Base-by-base conservation (phyloP, 192 early-diverging fungal genomes). In the Entomortierella chlamydospora region DNA sequence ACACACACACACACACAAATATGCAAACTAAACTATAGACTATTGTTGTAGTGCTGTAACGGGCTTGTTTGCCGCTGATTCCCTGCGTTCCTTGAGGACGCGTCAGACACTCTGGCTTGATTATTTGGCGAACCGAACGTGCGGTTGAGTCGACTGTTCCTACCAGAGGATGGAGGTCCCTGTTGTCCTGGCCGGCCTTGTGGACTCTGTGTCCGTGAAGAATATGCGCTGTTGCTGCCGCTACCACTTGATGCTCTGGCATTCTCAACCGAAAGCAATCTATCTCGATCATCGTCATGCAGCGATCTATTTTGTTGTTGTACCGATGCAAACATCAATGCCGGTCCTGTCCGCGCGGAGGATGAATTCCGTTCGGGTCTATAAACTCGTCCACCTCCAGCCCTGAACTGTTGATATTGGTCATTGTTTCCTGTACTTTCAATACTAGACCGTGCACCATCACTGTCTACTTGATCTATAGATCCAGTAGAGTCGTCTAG, bases 261-360 rank as follows among this genome's bases (percentile, higher is more conserved):
- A 33, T 78, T 51, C 6, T 28, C 39, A 5, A 43, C 42, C 7
- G 76, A 65, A 1, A 79, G 52, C 26, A 79, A 23, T 20, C 67
- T 61, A 2, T 70, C 76, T 31, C 68, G 68, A 15, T 66, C 58
- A 8, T 62, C 76, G 2, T 51, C 51, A 18, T 51, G 47, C 31
- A 52, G 34, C 23, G 72, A 57, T 5, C 64, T 31, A 6, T 45
- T 29, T 33, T 60, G 76, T 41, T 67, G 71, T 42, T 73, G 71
- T 9, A 70, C 61, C 26, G 76, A 79, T 12, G 74, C 74, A 69
- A 79, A 79, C 76, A 79, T 79, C 31, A 79, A 42, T 31, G 76
- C 76, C 15, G 76, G 76, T n/a, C 76, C 76, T 31, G 67, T 49
- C 26, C 68, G 61, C 2, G 60, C 20, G 5, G 73, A 31, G 8